Conservation (phyloP, 345 rosid genomes). For the Leavenworthia alabamica region DNA sequence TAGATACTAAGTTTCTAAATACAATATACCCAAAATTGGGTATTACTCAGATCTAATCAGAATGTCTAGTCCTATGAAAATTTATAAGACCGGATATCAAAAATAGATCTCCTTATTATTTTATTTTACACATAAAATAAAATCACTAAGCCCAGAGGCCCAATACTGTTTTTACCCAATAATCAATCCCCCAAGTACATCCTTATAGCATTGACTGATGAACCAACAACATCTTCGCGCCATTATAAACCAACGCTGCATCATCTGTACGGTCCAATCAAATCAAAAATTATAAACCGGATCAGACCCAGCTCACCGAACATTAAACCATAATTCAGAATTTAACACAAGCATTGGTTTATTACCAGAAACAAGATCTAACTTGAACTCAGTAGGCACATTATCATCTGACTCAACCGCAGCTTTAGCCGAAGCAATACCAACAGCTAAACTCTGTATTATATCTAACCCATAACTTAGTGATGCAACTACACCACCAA, state of each 20-base stretch:
- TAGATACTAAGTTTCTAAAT: too few species aligned
- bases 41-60: too few species aligned
- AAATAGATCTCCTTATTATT: too few species aligned
- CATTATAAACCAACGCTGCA: conserved; percentile 43
- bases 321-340: too few species aligned
- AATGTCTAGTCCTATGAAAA: too few species aligned
- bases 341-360: conserved; percentile 24
- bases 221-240: conserved; percentile 39
- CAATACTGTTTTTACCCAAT: neutral
- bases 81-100: too few species aligned
- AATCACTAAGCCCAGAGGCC: neutral
- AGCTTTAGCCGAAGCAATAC: conserved; percentile 68
- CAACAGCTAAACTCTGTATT: conserved; percentile 67
- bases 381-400: conserved; percentile 51
- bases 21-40: too few species aligned
- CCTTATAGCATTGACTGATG: conserved; percentile 40
- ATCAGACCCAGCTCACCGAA: too few species aligned
- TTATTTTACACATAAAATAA: neutral
- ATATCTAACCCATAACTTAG: conserved; percentile 58
- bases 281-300: conserved; percentile 13
- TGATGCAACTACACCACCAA: conserved; percentile 69
- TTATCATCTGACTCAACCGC: conserved; percentile 65
- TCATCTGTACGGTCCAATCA: conserved; percentile 47
- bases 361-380: conserved; percentile 55
- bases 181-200: neutral